Evolutionary conservation across 2,329 filamentous ascomycete genomes (phyloP).

Genomic region (Pyrenophora tritici-repentis): DNA sequence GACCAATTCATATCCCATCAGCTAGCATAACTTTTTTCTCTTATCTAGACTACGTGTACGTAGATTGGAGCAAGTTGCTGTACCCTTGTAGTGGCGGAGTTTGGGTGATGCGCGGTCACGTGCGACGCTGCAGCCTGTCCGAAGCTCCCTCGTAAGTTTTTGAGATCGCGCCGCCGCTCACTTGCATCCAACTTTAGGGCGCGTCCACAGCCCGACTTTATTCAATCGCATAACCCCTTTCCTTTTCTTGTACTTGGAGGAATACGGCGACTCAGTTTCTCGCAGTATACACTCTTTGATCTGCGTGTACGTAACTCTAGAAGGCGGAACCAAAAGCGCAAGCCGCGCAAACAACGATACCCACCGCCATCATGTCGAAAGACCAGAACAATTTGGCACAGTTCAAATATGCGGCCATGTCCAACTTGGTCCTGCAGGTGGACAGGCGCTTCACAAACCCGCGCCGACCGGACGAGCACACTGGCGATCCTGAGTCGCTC

Average conservation of each 20-base stretch:
- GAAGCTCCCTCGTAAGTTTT: slow-evolving; percentile 21
- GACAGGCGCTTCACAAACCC: slow-evolving; percentile 88
- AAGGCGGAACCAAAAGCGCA: slow-evolving; percentile 24
- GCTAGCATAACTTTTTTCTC: no score
- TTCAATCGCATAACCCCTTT: slow-evolving; percentile 13
- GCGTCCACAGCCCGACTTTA: slow-evolving; percentile 26
- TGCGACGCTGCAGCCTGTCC: slow-evolving; percentile 14
- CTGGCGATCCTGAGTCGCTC: slow-evolving; percentile 95
- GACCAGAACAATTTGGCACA: slow-evolving; percentile 75
- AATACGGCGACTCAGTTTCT: slow-evolving; percentile 10
- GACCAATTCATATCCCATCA: no score
- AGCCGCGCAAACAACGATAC: slow-evolving; percentile 24
- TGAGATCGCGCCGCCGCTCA: slow-evolving; percentile 18
- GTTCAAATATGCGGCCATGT: slow-evolving; percentile 99
- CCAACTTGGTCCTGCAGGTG: slow-evolving; percentile 99
- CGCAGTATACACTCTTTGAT: slow-evolving; percentile 11
- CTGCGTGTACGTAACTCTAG: slow-evolving; percentile 10
- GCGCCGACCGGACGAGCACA: slow-evolving; percentile 89
- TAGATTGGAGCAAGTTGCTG: not conserved
- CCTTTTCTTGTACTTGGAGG: slow-evolving; percentile 10
- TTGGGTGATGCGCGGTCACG: slow-evolving; percentile 17
- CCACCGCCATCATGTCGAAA: slow-evolving; percentile 32
- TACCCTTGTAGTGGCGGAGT: not conserved
- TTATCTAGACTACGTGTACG: not conserved
- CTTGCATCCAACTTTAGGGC: slow-evolving; percentile 29